Evolutionary conservation across 139 green algal species (phyloP).

Genomic region (Edaphochlamys debaryana): DNA sequence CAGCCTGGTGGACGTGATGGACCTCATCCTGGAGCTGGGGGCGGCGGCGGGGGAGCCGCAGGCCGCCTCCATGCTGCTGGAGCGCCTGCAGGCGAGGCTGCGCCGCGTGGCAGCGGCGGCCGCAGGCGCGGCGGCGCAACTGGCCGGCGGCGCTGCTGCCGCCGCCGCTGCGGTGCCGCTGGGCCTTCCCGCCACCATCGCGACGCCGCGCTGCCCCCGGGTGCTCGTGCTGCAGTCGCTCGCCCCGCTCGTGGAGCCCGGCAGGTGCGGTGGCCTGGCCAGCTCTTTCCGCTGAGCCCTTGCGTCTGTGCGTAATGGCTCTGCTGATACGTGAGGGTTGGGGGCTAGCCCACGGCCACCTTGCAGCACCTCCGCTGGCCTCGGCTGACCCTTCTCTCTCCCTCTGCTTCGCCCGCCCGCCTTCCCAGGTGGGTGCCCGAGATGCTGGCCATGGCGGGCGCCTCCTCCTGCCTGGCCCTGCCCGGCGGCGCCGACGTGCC

Average conservation of each 20-base stretch:
- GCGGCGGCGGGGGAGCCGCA: conserved; percentile 66
- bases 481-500: conserved; percentile 53
- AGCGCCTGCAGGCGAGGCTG: conserved; percentile 77
- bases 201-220: no score
- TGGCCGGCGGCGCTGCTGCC: neutral
- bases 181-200: no score
- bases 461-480: neutral
- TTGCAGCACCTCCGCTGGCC: no score
- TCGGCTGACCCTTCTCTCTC: no score
- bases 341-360: no score
- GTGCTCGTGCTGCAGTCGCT: conserved; percentile 42
- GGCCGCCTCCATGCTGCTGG: conserved; percentile 69
- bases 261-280: conserved; percentile 3
- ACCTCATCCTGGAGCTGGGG: conserved; percentile 83
- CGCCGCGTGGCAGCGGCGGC: conserved; percentile 52
- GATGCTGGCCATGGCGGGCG: conserved; percentile 68
- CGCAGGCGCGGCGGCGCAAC: neutral
- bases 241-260: conserved; percentile 18
- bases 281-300: no score
- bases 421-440: conserved; percentile 70
- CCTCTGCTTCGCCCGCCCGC: no score
- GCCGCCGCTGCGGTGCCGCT: neutral
- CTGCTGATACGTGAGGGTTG: no score
- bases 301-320: no score
- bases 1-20: conserved; percentile 83